These are phyloP conservation scores for Jacaranda mimosifolia DNA, from an alignment of 257 asterid genomes.

Conservation along the genomic window DNA sequence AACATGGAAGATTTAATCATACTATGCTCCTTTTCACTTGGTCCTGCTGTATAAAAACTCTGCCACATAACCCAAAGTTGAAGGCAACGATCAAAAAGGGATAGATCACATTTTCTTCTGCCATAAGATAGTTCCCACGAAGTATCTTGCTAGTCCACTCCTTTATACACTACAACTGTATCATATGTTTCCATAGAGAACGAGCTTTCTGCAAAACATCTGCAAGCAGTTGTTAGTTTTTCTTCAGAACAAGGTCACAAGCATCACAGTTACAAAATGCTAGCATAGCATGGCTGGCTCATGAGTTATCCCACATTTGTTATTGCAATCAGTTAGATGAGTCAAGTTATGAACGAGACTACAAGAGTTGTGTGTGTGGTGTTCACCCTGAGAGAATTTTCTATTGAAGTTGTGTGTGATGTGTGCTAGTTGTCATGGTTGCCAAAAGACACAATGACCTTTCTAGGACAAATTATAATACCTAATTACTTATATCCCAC, in stretches of 20 bases:
- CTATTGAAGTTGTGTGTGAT: neutral
- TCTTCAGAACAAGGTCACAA: neutral
- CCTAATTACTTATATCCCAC: neutral
- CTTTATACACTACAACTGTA: conserved; percentile 50
- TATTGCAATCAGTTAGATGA: neutral
- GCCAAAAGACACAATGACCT: neutral
- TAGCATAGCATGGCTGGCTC: neutral
- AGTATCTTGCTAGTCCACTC: conserved; percentile 12
- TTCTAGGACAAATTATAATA: neutral
- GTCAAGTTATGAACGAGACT: neutral
- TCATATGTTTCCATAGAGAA: conserved; percentile 62
- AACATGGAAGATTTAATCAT: neutral
- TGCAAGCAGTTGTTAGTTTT: conserved; percentile 25
- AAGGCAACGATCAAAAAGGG: neutral
- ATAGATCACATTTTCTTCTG: neutral
- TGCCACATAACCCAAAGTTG: neutral
- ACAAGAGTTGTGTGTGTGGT: neutral
- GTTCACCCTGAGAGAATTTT: no score
- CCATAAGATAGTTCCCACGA: neutral
- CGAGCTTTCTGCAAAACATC: conserved; percentile 66
- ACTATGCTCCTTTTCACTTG: neutral
- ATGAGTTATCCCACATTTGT: neutral
- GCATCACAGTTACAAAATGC: neutral
- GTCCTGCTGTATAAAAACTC: neutral
- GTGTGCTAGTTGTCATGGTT: neutral